Evolutionary conservation across 495 filamentous ascomycete species (phyloP).

Genomic region (Aspergillus mulundensis): DNA sequence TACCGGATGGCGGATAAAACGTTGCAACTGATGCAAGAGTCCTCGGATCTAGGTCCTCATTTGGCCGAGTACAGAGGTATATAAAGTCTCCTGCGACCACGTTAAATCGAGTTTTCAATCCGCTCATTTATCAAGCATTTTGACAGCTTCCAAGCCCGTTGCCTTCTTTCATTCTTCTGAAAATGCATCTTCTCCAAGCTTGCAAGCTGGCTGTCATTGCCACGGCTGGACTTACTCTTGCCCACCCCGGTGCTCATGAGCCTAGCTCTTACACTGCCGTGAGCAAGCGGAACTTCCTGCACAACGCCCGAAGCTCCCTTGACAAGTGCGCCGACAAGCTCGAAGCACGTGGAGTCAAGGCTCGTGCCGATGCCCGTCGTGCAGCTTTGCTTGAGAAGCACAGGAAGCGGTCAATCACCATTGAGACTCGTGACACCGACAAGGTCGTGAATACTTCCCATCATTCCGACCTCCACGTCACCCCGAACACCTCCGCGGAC

Average conservation of each 20-base stretch:
- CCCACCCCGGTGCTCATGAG: constrained; percentile 24
- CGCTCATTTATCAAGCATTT: not conserved
- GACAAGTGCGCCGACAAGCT: constrained; percentile 18
- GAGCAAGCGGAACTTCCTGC: constrained; percentile 19
- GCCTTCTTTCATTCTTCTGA: constrained; percentile 1
- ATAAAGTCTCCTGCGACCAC: not conserved
- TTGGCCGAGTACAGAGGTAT: not conserved
- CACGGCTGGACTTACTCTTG: constrained; percentile 16
- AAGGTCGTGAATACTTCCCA: constrained; percentile 15
- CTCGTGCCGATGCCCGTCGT: constrained; percentile 21
- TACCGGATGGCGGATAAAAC: not conserved
- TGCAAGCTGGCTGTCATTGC: constrained; percentile 15
- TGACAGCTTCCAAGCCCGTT: not conserved
- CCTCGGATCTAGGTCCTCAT: not conserved
- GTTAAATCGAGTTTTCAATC: not conserved
- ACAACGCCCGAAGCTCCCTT: constrained; percentile 17
- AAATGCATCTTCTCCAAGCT: constrained; percentile 10
- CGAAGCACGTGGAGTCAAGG: constrained; percentile 21
- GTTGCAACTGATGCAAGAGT: not conserved
- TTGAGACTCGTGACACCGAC: constrained; percentile 18
- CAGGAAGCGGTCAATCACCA: constrained; percentile 6
- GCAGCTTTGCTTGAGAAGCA: constrained; percentile 16
- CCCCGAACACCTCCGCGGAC: constrained; percentile 14
- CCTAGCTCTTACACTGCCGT: constrained; percentile 12
- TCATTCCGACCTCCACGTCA: constrained; percentile 14